Evolutionary conservation across 768 basidiomycete genomes (phyloP), one percentile per base, ranked within the genome.

Genomic region (Suillus decipiens): DNA sequence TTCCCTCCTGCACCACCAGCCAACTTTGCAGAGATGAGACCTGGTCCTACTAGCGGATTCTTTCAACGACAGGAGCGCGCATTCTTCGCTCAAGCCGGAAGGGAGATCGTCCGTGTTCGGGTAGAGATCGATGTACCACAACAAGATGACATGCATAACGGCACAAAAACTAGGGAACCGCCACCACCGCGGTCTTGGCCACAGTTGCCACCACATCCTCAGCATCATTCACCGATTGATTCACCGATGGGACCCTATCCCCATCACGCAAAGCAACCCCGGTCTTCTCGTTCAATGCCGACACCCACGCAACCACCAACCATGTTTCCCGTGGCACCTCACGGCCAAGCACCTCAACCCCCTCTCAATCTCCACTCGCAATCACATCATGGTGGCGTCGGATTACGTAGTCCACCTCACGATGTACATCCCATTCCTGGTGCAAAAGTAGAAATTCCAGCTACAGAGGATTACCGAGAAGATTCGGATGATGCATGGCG

Each of bases 71-170:
- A 93, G 73, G 90, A 93, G 68, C 88, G 90, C 61, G 88, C 87
- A 9, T 93, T 90, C 74, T 93, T 93, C 66, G 89, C 89, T 1
- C 86, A 89, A 68, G 88, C 88, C 0, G 90, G 89, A 28, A 87
- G 84, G 64, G 90, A 91, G 73, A 89, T 92, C 67, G 85, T 92
- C 47, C 86, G 89, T 33, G 87, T 90, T 34, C 83, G 87, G 31
- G 82, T 90, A 45, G 89, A 91, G 71, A 80, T 90, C 61, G 89
- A 90, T 73, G 73, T 87, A 19, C 70, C 74, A 22, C 76, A 50
- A 58, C 39, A 67, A 60, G 77, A 76, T 65, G 76, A 72, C 45
- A 66, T 67, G 61, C 70, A 66, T 69, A 67, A 0, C 10, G 48
- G 10, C 48, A 59, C 57, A 48, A 79, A 77, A 61, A 68, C 53